Evolutionary conservation across 768 basidiomycete genomes (phyloP), one percentile per base, ranked within the genome.

Genomic region (Pisolithus tinctorius): DNA sequence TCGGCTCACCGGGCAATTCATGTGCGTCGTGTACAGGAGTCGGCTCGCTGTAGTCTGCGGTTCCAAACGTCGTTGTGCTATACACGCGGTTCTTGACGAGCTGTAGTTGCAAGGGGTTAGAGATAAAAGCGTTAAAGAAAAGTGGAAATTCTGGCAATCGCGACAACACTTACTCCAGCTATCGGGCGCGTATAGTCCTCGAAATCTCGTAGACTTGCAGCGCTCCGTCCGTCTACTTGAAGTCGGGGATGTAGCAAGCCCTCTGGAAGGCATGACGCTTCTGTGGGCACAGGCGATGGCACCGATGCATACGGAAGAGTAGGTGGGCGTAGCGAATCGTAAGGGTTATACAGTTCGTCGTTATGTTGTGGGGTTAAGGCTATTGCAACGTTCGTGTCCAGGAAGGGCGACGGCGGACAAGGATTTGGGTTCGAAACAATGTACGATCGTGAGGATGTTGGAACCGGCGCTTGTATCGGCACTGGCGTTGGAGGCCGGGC

Each of bases 161-260:
- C 10, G 30, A 40, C 7, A 48, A 27, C 6, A 58, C 67, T 55
- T 4, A 69, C 66, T 13, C 67, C 66, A 29, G 57, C 61, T 13
- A 67, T 67, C 4, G 66, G 66, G 10, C 67, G 60, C 1, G 67
- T 67, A 36, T 67, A 67, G 36, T 67, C 66, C 26, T 67, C 67
- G 31, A 67, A 67, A 47, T 67, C 66, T 49, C 60, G 58, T 47
- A 67, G 45, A 45, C 66, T 67, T 26, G 58, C 41, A 3, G 58
- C 60, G 26, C 67, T 67, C 39, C 38, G 31, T 0, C 63, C 65
- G 17, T 63, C 57, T 0, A 41, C 48, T 20, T 48, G 58, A 37
- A 67, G 55, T 13, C 67, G 59, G 3, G 66, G 66, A 39, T 67
- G 65, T 17, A 67, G 55, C 10, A 67, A 64, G 14, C 66, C 66